phyloP scores from a whole-genome alignment of 176 grass and related monocot species.

The Hordeum vulgare region DNA sequence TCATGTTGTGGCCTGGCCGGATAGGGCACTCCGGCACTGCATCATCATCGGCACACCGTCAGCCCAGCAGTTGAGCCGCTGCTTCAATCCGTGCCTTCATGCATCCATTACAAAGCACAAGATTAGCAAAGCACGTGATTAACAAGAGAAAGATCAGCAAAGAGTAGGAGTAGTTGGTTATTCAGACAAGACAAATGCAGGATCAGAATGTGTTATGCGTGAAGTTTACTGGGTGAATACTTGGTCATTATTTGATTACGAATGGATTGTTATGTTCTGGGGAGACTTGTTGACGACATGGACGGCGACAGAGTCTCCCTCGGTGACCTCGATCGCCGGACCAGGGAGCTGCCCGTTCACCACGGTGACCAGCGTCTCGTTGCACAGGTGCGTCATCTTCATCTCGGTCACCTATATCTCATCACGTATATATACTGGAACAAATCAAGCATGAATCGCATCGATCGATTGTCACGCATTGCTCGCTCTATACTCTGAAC shows the following conservation, averaged over 20 bases:
- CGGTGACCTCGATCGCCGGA: neutral
- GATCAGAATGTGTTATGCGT: no score
- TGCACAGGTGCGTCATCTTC: neutral
- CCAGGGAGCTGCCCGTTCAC: neutral
- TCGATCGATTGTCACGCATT: no score
- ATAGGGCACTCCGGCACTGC: slow-evolving; percentile 31
- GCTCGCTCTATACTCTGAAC: no score
- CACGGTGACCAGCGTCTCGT: neutral
- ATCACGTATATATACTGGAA: no score
- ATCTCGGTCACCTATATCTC: neutral
- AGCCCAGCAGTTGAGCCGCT: neutral
- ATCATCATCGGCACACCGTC: slow-evolving; percentile 19
- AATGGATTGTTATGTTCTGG: neutral
- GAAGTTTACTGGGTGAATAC: neutral
- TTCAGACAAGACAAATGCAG: no score
- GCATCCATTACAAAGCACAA: neutral
- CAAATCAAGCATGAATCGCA: no score
- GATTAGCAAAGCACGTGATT: no score
- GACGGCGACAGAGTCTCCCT: neutral
- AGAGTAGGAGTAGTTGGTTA: no score
- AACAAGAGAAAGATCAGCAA: no score
- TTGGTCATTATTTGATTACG: neutral
- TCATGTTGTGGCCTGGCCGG: neutral
- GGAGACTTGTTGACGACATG: neutral
- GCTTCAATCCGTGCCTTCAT: no score